Evolutionary conservation across 768 basidiomycete genomes (phyloP).

Genomic region (Hericium alpestre): DNA sequence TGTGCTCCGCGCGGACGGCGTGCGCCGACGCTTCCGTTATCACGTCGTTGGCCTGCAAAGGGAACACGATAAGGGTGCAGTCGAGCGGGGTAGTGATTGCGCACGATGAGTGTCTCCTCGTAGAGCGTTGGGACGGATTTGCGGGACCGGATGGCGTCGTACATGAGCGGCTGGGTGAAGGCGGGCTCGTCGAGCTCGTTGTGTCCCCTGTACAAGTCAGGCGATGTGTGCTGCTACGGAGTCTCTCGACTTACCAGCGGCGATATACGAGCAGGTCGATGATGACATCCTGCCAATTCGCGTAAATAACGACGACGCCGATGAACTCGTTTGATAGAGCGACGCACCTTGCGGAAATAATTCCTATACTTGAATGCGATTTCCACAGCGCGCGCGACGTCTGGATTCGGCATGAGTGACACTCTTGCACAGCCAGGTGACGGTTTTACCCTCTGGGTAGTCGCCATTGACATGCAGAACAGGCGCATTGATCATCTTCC

Average conservation of each 20-base stretch:
- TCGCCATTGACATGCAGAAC: constrained; percentile 90
- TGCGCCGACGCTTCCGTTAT: constrained; percentile 41
- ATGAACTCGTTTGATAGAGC: not conserved
- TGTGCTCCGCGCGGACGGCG: constrained; percentile 45
- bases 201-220: constrained; percentile 46
- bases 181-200: constrained; percentile 83
- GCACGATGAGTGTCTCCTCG: constrained; percentile 65
- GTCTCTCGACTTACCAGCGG: constrained; percentile 44
- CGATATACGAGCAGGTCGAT: constrained; percentile 86
- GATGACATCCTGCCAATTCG: constrained; percentile 53
- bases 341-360: constrained; percentile 63
- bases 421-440: not conserved
- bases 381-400: constrained; percentile 77
- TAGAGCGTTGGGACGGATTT: constrained; percentile 74
- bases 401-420: constrained; percentile 25
- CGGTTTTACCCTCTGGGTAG: constrained; percentile 58
- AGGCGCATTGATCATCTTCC: constrained; percentile 85
- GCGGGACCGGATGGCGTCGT: constrained; percentile 71
- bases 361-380: constrained; percentile 83
- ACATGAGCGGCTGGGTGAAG: constrained; percentile 87
- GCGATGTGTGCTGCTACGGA: no score
- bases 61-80: not conserved
- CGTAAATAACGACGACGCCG: not conserved
- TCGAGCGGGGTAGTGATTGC: constrained; percentile 16
- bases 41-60: constrained; percentile 31